Evolutionary conservation across 2,329 filamentous ascomycete species (phyloP).

Genomic region (Aspergillus nomiae): DNA sequence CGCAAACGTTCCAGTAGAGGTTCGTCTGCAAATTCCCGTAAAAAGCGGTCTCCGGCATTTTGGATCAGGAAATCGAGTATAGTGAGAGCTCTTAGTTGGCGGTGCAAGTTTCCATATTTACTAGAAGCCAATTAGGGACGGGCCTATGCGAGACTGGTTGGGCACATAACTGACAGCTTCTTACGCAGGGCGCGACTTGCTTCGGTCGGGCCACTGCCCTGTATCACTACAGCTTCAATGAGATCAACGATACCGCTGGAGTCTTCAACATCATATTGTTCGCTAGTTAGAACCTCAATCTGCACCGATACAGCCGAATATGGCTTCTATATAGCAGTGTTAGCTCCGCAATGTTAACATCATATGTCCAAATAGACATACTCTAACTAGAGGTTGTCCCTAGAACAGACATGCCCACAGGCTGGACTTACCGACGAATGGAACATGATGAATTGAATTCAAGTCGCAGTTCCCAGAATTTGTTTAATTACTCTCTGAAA

Average conservation of each 20-base stretch:
- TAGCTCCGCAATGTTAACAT: background rate
- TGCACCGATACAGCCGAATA: constrained; percentile 93
- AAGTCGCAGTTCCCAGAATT: background rate
- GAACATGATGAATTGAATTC: constrained; percentile 34
- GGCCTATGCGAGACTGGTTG: background rate
- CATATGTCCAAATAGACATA: background rate
- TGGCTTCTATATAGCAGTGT: constrained; percentile 62
- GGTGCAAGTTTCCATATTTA: constrained; percentile 94
- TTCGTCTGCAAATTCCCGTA: constrained; percentile 85
- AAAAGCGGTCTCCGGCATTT: constrained; percentile 86
- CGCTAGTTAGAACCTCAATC: constrained; percentile 85
- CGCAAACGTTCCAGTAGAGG: constrained; percentile 87
- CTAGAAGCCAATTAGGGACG: constrained; percentile 39
- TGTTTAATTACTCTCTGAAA: background rate
- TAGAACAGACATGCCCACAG: constrained; percentile 3
- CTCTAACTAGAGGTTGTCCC: background rate
- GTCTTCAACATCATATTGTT: constrained; percentile 88
- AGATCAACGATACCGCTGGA: constrained; percentile 89
- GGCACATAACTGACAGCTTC: constrained; percentile 67
- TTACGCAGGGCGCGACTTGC: constrained; percentile 91
- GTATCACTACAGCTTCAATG: constrained; percentile 89
- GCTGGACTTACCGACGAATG: constrained; percentile 33
- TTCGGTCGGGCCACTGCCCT: constrained; percentile 82
- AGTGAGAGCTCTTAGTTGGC: constrained; percentile 83
- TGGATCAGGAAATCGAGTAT: constrained; percentile 92